A percentile compares a stretch with the other conserved stretches of the same genome.
Conservation (phyloP, 345 rosid species). For the Hypericum androsaemum region DNA sequence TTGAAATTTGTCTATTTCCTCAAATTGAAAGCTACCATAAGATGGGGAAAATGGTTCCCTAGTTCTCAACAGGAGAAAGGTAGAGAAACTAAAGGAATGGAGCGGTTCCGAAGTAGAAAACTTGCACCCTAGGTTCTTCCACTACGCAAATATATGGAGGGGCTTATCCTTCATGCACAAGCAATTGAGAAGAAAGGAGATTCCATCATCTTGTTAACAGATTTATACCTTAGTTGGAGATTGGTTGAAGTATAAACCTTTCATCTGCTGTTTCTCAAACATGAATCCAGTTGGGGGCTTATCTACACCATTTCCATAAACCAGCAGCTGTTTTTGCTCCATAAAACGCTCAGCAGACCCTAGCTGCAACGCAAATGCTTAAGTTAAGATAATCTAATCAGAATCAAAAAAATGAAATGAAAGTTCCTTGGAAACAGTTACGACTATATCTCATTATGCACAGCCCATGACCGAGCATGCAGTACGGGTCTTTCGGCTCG, state of each 20-base stretch:
- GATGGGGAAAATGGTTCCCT: too few relatives aligned
- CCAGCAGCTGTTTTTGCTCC: conserved; percentile 72
- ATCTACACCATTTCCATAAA: conserved; percentile 79
- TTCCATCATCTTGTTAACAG: neutral
- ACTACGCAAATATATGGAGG: too few relatives aligned
- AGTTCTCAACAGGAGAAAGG: too few relatives aligned
- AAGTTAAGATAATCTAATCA: conserved; percentile 5
- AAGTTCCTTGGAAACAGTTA: neutral
- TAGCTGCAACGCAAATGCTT: conserved; percentile 45
- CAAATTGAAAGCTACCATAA: too few relatives aligned
- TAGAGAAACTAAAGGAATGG: too few relatives aligned
- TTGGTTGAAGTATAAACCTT: conserved; percentile 86
- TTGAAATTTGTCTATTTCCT: too few relatives aligned
- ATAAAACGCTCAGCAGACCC: conserved; percentile 89
- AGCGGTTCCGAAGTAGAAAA: too few relatives aligned
- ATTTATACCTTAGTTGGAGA: conserved; percentile 68
- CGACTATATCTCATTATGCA: too few relatives aligned
- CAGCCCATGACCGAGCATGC: too few relatives aligned
- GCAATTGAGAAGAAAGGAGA: neutral
- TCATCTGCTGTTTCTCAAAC: conserved; percentile 87
- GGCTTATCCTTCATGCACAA: conserved; percentile 3
- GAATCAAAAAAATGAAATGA: conserved; percentile 9
- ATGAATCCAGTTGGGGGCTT: conserved; percentile 86
- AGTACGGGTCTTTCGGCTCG: too few relatives aligned
- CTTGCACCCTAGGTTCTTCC: too few relatives aligned